These are phyloP conservation scores for Metschnikowia noctiluminum DNA, from an alignment of 805 yeast species.

Conservation along the genomic window DNA sequence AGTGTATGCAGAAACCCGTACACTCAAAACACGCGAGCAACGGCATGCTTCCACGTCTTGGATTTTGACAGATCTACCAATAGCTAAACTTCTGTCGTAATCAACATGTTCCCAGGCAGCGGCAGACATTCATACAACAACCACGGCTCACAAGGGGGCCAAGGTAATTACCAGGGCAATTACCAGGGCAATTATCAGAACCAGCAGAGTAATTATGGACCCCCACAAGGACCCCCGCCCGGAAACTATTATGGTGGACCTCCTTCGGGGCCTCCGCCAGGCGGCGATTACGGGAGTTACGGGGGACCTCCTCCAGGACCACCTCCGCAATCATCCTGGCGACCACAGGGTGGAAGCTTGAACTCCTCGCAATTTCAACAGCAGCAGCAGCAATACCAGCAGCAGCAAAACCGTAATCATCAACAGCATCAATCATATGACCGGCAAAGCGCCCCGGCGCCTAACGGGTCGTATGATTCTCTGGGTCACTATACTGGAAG, in stretches of 20 bases:
- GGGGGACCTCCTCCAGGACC: constrained; percentile 16
- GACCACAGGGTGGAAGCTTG: constrained; percentile 14
- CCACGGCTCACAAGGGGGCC: too few species aligned
- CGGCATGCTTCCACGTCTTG: too few species aligned
- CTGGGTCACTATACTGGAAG: constrained; percentile 15
- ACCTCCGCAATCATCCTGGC: constrained; percentile 21
- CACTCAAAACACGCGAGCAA: too few species aligned
- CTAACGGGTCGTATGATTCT: constrained; percentile 17
- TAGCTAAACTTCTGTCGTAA: too few species aligned
- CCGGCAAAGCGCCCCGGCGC: constrained; percentile 18
- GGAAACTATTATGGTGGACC: constrained; percentile 20
- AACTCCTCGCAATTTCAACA: constrained; percentile 19
- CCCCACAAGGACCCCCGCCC: constrained; percentile 8
- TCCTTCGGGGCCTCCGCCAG: constrained; percentile 16
- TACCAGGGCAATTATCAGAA: constrained; percentile 7
- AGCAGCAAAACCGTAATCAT: constrained; percentile 13
- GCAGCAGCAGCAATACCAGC: constrained; percentile 17
- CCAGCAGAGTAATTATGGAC: constrained; percentile 6
- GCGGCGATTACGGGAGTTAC: constrained; percentile 17
- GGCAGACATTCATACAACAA: constrained; percentile 19
- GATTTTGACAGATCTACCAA: too few species aligned
- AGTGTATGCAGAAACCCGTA: too few species aligned
- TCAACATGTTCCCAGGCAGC: constrained; percentile 25
- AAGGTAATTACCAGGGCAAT: constrained; percentile 2
- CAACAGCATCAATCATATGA: constrained; percentile 9